These are phyloP conservation scores for Aureoboletus auriporus DNA, from an alignment of 768 basidiomycete species.

Conservation along the genomic window DNA sequence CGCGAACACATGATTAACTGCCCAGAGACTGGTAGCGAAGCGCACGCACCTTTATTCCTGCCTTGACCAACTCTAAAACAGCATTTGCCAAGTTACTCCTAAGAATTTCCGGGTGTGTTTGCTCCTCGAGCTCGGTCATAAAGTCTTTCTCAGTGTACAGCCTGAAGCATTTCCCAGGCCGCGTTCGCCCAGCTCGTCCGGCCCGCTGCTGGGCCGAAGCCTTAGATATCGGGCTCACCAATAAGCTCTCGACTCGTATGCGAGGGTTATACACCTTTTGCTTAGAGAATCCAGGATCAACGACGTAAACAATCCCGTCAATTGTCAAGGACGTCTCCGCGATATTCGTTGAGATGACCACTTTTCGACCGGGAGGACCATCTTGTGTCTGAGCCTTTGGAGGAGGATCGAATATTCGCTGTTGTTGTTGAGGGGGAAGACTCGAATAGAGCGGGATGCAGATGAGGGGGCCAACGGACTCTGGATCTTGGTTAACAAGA, in stretches of 20 bases:
- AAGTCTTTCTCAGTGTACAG: conserved; percentile 98
- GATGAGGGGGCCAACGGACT: conserved; percentile 76
- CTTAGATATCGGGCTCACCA: conserved; percentile 95
- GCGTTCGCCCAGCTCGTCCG: conserved; percentile 92
- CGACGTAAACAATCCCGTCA: conserved; percentile 99
- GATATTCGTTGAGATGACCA: conserved; percentile 94
- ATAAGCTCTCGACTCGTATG: conserved; percentile 89
- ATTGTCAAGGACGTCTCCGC: conserved; percentile 98
- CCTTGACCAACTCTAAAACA: conserved; percentile 89
- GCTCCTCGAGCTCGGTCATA: conserved; percentile 92
- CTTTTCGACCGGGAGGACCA: conserved; percentile 86
- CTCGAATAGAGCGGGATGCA: conserved; percentile 96
- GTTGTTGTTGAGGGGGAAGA: conserved; percentile 91
- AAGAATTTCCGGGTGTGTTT: conserved; percentile 95
- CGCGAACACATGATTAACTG: neutral
- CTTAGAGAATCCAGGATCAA: conserved; percentile 96
- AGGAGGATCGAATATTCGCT: conserved; percentile 91
- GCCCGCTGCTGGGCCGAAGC: conserved; percentile 95
- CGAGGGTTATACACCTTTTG: conserved; percentile 98
- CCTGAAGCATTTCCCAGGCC: conserved; percentile 96
- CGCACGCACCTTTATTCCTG: conserved; percentile 72
- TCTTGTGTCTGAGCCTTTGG: conserved; percentile 57
- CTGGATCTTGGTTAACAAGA: conserved; percentile 63
- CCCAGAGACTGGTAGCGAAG: neutral
- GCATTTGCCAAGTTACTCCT: conserved; percentile 91